Base-by-base conservation (phyloP, 208 protist species). In the Trypanosoma theileri region DNA sequence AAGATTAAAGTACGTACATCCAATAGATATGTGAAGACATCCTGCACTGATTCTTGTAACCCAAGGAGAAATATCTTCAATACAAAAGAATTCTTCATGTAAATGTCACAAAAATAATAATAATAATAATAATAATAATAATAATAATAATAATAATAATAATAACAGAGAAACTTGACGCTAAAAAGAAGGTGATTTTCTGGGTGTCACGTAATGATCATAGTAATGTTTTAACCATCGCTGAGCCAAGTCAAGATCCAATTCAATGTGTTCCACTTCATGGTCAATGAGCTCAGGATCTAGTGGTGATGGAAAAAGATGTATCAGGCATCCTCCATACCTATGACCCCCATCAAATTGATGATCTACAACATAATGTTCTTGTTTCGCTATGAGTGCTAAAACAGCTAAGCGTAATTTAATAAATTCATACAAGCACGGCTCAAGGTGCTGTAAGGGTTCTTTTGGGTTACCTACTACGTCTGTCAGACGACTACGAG, bases 191-290 rank as follows among this genome's bases (percentile, higher is more conserved):
- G 57, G 62, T 14, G 72, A 73, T 71, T 76, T 75, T 21, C 74
- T 71, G 11, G 85, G 86, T 16, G 80, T 77, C 19, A 92, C 60
- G 55, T 88, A 92, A 59, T 91, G 78, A 50, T 92, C 86, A 64
- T 90, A 91, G 70, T 95, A 95, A 75, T 95, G 89, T 66, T 93
- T 88, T 84, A 92, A 87, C 85, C 86, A 95, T 10, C 42, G 66
- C 59, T 78, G 68, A 21, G 89, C 89, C 6, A 95, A 76, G 45
- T 95, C 85, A 14, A 90, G 67, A 59, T 95, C 89, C 16, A 95
- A 65, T 56, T 92, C 86, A 50, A 95, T 80, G 69, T 91, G 85
- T 48, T 93, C 74, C 41, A 93, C 84, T 41, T 92, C 79, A 66
- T 93, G 79, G 44, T 92, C 86, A 69, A 95, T 92, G 41, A 93